These are phyloP conservation scores for Lycium ferocissimum DNA, from an alignment of 257 asterid species.

Conservation along the genomic window DNA sequence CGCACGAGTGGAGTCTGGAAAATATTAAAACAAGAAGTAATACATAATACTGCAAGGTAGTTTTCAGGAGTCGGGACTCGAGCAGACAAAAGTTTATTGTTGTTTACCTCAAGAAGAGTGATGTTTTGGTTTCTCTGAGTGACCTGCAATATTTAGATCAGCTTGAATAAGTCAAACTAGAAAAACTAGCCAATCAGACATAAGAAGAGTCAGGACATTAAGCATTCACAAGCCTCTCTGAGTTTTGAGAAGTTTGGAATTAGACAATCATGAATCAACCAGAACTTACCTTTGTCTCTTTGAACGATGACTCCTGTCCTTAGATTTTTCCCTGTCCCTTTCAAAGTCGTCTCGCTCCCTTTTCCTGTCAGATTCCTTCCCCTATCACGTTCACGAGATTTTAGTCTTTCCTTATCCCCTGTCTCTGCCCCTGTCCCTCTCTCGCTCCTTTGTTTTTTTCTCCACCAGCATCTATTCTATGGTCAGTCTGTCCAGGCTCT, in stretches of 20 bases:
- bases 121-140: too few species aligned
- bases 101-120: too few species aligned
- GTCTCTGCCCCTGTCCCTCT: conserved; percentile 60
- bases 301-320: conserved; percentile 75
- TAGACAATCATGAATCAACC: conserved; percentile 54
- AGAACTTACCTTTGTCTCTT: conserved; percentile 66
- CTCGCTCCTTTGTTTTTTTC: conserved; percentile 73
- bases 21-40: too few species aligned
- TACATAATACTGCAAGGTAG: too few species aligned
- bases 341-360: conserved; percentile 68
- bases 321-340: conserved; percentile 68
- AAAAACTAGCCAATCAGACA: conserved; percentile 20
- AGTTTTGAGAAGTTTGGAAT: conserved; percentile 16
- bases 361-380: conserved; percentile 77
- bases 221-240: background rate
- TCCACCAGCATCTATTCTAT: conserved; percentile 61
- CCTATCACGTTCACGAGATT: conserved; percentile 68
- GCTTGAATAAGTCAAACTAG: too few species aligned
- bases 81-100: too few species aligned
- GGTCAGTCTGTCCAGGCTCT: conserved; percentile 57
- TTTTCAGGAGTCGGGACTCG: too few species aligned
- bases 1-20: too few species aligned
- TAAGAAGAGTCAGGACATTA: background rate
- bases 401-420: conserved; percentile 62
- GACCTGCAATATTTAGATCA: too few species aligned